A percentile compares a stretch with the other conserved stretches of the same genome.
These are phyloP conservation scores for Euptelea pleiosperma DNA, from an alignment of 164 flowering plant species.

Conservation along the genomic window DNA sequence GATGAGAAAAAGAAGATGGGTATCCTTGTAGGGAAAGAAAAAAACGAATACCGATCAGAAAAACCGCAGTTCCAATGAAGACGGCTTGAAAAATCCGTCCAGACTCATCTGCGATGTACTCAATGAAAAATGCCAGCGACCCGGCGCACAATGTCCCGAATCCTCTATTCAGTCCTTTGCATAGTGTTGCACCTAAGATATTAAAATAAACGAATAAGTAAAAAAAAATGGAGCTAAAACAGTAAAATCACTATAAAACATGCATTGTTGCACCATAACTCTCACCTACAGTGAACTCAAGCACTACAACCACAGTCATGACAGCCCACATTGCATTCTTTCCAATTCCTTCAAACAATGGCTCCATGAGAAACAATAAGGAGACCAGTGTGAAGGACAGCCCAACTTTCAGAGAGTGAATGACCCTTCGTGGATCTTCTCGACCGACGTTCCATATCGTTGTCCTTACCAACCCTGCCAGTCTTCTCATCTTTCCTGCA, in stretches of 20 bases:
- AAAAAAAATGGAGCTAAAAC: too few relatives aligned
- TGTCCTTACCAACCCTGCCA: slow-evolving; percentile 23
- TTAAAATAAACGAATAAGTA: background rate
- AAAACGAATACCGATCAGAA: slow-evolving; percentile 49
- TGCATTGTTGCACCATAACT: too few relatives aligned
- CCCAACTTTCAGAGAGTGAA: slow-evolving; percentile 87
- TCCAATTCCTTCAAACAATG: slow-evolving; percentile 70
- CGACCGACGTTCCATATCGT: slow-evolving; percentile 49
- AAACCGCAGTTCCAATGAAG: slow-evolving; percentile 71
- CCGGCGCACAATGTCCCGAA: slow-evolving; percentile 81
- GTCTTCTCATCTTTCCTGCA: slow-evolving; percentile 24
- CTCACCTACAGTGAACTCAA: slow-evolving; percentile 91
- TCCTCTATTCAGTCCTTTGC: slow-evolving; percentile 89
- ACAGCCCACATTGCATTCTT: slow-evolving; percentile 92
- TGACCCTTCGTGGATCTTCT: slow-evolving; percentile 73
- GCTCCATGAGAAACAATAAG: slow-evolving; percentile 67
- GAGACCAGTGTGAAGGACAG: slow-evolving; percentile 73
- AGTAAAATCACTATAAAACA: too few relatives aligned
- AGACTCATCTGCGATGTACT: slow-evolving; percentile 52
- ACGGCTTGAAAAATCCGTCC: slow-evolving; percentile 51
- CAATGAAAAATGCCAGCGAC: slow-evolving; percentile 67
- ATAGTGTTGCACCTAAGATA: slow-evolving; percentile 76
- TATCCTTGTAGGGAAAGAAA: too few relatives aligned
- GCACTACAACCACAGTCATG: slow-evolving; percentile 94
- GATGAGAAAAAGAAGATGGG: too few relatives aligned